These are phyloP conservation scores for Dothideomycetes sp. DNA, from an alignment of 2,329 filamentous ascomycete genomes.

Conservation along the genomic window DNA sequence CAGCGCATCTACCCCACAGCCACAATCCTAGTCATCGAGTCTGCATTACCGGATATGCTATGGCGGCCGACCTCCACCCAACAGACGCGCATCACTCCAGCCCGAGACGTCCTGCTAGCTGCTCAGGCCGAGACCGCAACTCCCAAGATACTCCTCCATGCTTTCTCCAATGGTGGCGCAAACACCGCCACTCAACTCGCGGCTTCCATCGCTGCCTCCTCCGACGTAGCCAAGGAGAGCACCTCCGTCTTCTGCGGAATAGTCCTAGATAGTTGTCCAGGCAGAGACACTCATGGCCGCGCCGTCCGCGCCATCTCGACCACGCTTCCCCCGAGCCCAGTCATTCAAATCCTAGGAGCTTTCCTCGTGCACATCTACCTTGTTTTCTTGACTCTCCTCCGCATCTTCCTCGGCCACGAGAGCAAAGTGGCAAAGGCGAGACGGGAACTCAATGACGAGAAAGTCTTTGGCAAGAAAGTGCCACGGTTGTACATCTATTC, in stretches of 20 bases:
- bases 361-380: neutral
- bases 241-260: conserved; percentile 11
- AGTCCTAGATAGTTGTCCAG: conserved; percentile 20
- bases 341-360: neutral
- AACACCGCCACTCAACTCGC: conserved; percentile 15
- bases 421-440: neutral
- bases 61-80: neutral
- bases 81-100: neutral
- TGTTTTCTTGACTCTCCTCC: neutral
- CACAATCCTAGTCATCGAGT: neutral
- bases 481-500: conserved; percentile 49
- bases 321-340: neutral
- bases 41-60: neutral
- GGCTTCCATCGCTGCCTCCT: conserved; percentile 6
- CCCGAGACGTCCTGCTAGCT: neutral
- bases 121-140: neutral
- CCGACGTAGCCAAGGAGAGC: no score
- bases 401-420: neutral
- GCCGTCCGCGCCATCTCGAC: neutral
- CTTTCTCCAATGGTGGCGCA: conserved; percentile 24
- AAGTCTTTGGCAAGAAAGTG: conserved; percentile 6
- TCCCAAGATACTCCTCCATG: conserved; percentile 19
- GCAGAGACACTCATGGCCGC: conserved; percentile 9
- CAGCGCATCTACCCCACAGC: neutral
- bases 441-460: conserved; percentile 7